Evolutionary conservation across 2,329 filamentous ascomycete species (phyloP), one percentile per base, ranked within the genome.

Genomic region (Pseudogymnoascus sp.): DNA sequence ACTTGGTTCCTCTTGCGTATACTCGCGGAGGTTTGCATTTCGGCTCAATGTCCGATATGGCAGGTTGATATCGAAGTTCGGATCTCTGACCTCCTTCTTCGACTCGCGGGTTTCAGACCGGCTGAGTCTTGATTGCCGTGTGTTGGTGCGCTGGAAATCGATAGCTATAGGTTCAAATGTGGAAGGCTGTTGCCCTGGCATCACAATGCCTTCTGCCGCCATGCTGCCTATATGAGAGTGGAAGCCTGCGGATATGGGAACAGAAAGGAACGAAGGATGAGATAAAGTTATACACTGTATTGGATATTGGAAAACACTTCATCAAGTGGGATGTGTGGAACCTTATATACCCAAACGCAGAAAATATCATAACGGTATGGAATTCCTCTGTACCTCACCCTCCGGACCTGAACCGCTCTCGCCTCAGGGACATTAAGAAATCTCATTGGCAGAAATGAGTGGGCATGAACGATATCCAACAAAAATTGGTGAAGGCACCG

Each of bases 1-100:
- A 0, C 74, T 70, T 4, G 76, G 73, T 1, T 83, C 85, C 72
- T 90, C 87, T 62, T 79, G 75, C 1, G 80, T 84, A 72, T 88
- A 91, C 74, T 91, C 88, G 35, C 81, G 79, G 62, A 91, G 76
- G 70, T 88, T 84, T 65, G 85, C 85, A 39, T 76, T 74, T 61
- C 79, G 77, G 65, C 77, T 84, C 29, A 91, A 77, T 13, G 84
- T 87, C 66, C 87, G 83, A 69, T 85, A 84, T 2, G 88, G 88
- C 0, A 91, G 79, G 68, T 89, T 79, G 59, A 80, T 69, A 67
- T 83, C 80, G 10, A 59, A 6, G 39, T 59, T 8, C n/a, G 58
- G 58, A 27, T 59, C 58, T 39, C 38, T 59, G 15, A 59, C 58
- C 21, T 27, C 33, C 21, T 59, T 59, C 13, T 39, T 27, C 35